Evolutionary conservation across 1,284 basidiomycete species (phyloP), one percentile per base, ranked within the genome.

Genomic region (Fomitopsis schrenkii): DNA sequence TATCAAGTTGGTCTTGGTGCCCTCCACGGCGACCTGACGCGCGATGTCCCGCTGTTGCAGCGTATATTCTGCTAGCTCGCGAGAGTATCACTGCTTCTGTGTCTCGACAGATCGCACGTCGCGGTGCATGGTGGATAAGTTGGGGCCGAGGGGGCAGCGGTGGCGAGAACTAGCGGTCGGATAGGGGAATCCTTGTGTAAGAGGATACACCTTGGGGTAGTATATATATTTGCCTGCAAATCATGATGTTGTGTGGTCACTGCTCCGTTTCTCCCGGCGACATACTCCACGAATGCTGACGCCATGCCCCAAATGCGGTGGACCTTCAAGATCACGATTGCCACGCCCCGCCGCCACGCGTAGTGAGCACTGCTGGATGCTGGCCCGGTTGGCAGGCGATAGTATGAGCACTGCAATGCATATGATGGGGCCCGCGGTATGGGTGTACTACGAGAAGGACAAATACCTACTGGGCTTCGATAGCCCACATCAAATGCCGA

Each of bases 1-100:
- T 14, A n/a, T n/a, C n/a, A n/a, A n/a, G n/a, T 59, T 26, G 19
- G 57, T 42, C 42, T 55, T 42, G 30, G 61, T 59, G 12, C 59
- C 55, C 45, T 76, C 71, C 53, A 71, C 63, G 3, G 66, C n/a
- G n/a, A n/a, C 56, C 48, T 70, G 68, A 68, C 74, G 71, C 33
- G 72, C 73, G 19, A 67, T 46, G 57, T 81, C 77, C 80, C 82
- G 85, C 68, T 88, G 86, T 52, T 77, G 77, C 45, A 80, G 73
- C 5, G 86, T 88, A 69, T 87, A 79, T 3, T 77, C 83, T 0
- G 82, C 83, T n/a, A 88, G 74, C 67, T 86, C 80, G 52, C 75
- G 77, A 5, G 85, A 80, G 66, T 88, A 88, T 35, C 74, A 75
- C 33, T 74, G 74, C 68, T 82, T 85, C 67, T 79, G 75, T 44